Evolutionary conservation across 2,329 filamentous ascomycete genomes (phyloP).

Genomic region (Aspergillus fumigatus): DNA sequence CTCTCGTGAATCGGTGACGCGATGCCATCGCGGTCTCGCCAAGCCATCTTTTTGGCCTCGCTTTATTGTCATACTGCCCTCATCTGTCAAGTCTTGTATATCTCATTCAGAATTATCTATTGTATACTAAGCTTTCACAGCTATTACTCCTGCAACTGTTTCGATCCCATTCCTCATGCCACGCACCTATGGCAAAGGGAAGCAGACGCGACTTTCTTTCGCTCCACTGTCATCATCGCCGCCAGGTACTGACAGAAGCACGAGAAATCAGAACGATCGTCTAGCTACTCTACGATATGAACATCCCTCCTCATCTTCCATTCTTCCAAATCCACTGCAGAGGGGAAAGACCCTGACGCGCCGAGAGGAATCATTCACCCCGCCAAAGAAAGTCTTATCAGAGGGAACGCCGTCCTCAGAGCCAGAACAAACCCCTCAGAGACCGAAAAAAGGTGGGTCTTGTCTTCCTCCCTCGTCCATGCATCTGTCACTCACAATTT

Average conservation of each 20-base stretch:
- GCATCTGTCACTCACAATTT: not conserved
- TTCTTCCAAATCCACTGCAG: constrained; percentile 9
- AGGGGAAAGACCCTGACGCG: constrained; percentile 3
- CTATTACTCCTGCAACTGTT: not conserved
- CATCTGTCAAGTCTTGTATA: not conserved
- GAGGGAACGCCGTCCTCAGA: constrained; percentile 1
- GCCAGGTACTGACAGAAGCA: constrained; percentile 15
- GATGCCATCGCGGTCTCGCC: constrained; percentile 11
- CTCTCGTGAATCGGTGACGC: constrained; percentile 16
- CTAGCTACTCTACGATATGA: constrained; percentile 32
- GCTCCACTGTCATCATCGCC: constrained; percentile 30
- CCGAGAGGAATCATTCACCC: constrained; percentile 1
- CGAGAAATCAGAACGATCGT: constrained; percentile 21
- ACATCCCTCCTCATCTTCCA: constrained; percentile 22
- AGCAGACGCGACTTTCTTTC: constrained; percentile 44
- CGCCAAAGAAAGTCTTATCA: constrained; percentile 5
- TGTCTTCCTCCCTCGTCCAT: not conserved
- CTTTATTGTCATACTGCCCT: not conserved
- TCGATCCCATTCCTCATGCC: constrained; percentile 22
- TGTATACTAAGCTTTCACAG: not conserved
- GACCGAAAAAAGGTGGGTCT: not conserved
- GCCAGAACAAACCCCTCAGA: not conserved
- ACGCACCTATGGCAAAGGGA: constrained; percentile 27
- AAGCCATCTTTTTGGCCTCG: constrained; percentile 3
- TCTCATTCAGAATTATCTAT: not conserved